These are phyloP conservation scores for Annulohypoxylon bovei DNA, from an alignment of 495 filamentous ascomycete genomes.

Conservation along the genomic window DNA sequence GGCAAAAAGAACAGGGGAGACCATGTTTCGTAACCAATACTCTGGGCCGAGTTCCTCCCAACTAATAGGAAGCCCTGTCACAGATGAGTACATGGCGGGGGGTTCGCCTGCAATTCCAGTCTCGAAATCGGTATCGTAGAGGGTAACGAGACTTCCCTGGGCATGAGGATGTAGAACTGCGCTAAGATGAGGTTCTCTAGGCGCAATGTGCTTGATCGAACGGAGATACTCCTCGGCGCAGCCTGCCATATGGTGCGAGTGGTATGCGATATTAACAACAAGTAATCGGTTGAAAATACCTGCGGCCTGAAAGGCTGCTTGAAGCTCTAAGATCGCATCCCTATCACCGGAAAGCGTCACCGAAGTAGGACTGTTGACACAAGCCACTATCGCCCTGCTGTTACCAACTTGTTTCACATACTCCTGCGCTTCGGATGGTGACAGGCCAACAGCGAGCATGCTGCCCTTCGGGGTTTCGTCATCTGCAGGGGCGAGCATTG, in stretches of 20 bases:
- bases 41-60: slow-evolving; percentile 36
- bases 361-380: slow-evolving; percentile 54
- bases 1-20: slow-evolving; percentile 53
- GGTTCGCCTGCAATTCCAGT: slow-evolving; percentile 15
- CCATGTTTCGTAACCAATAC: slow-evolving; percentile 57
- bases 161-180: slow-evolving; percentile 14
- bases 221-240: slow-evolving; percentile 19
- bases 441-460: slow-evolving; percentile 54
- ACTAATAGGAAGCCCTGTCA: slow-evolving; percentile 47
- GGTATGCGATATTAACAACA: slow-evolving; percentile 49
- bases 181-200: slow-evolving; percentile 5
- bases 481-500: slow-evolving; percentile 2
- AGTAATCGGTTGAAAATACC: slow-evolving; percentile 47
- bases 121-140: neutral
- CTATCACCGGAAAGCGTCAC: slow-evolving; percentile 54
- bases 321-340: slow-evolving; percentile 43
- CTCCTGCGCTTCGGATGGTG: slow-evolving; percentile 28
- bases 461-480: slow-evolving; percentile 35
- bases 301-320: slow-evolving; percentile 34
- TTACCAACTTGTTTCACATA: slow-evolving; percentile 34
- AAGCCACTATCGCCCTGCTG: slow-evolving; percentile 46
- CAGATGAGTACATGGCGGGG: slow-evolving; percentile 51
- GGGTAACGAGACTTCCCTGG: slow-evolving; percentile 6
- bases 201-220: slow-evolving; percentile 30
- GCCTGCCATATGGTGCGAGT: slow-evolving; percentile 50